phyloP scores from a whole-genome alignment of 306 rosid species.

The Arachis hypogaea region DNA sequence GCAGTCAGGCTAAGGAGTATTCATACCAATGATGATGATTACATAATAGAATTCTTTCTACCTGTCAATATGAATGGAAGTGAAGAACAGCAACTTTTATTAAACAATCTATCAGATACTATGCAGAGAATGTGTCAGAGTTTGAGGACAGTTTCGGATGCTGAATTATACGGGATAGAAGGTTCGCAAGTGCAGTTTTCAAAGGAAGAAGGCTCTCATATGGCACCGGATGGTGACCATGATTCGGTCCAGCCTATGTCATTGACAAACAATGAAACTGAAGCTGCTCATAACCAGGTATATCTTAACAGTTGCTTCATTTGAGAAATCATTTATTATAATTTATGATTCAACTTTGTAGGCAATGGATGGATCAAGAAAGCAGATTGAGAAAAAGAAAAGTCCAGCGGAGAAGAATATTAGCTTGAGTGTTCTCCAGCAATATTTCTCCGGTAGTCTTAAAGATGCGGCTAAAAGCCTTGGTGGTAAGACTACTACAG shows the following conservation, averaged over 20 bases:
- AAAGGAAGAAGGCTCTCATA: slow-evolving; percentile 45
- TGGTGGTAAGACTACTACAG: slow-evolving; percentile 69
- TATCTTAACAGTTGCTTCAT: neutral
- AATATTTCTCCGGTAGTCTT: slow-evolving; percentile 93
- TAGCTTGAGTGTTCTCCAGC: slow-evolving; percentile 90
- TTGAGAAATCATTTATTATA: too few species aligned
- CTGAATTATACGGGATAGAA: slow-evolving; percentile 55
- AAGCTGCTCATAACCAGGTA: slow-evolving; percentile 59
- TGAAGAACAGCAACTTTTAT: slow-evolving; percentile 80
- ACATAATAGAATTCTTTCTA: slow-evolving; percentile 91
- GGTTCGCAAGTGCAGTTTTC: slow-evolving; percentile 44
- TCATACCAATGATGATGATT: slow-evolving; percentile 78
- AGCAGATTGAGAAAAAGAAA: slow-evolving; percentile 75
- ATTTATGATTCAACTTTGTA: slow-evolving; percentile 22
- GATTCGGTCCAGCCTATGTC: slow-evolving; percentile 47
- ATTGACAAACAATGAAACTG: slow-evolving; percentile 49
- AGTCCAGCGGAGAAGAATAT: slow-evolving; percentile 80
- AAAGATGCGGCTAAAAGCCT: slow-evolving; percentile 97
- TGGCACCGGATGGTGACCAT: slow-evolving; percentile 41
- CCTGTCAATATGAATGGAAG: slow-evolving; percentile 81
- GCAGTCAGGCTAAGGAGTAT: slow-evolving; percentile 91
- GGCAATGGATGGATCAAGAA: slow-evolving; percentile 60
- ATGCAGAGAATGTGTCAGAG: slow-evolving; percentile 86
- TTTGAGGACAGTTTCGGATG: slow-evolving; percentile 88
- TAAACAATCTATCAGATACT: slow-evolving; percentile 83